These are phyloP conservation scores for Phaeosphaeriaceae sp. DNA, from an alignment of 2,329 filamentous ascomycete species.

Conservation along the genomic window DNA sequence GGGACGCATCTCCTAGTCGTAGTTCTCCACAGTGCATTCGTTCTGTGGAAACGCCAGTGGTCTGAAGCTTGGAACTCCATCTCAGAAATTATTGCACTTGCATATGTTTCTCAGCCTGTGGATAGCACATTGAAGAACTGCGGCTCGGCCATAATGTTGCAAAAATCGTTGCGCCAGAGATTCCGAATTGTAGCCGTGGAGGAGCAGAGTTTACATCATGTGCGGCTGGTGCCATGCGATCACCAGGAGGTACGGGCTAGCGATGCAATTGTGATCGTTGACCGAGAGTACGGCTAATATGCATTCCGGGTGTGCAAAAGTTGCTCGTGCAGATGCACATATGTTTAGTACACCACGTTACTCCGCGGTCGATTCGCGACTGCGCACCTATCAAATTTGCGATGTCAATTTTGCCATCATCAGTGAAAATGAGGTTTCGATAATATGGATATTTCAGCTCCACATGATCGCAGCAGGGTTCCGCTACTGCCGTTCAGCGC, in stretches of 20 bases:
- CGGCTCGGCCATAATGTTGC: slow-evolving; percentile 6
- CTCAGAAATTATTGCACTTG: slow-evolving; percentile 5
- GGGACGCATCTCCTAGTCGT: slow-evolving; percentile 1
- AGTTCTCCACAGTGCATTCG: neutral
- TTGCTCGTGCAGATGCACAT: neutral
- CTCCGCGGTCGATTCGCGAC: neutral
- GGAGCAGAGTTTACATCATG: neutral
- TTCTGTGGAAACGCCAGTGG: slow-evolving; percentile 1
- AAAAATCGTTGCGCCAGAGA: slow-evolving; percentile 2
- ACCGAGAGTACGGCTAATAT: neutral
- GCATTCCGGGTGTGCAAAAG: neutral
- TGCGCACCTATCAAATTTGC: neutral
- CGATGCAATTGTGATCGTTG: neutral
- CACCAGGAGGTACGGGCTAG: neutral
- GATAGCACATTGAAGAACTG: slow-evolving; percentile 2
- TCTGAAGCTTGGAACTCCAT: slow-evolving; percentile 7
- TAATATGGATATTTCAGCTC: neutral
- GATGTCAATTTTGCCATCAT: neutral
- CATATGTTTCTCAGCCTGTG: slow-evolving; percentile 1
- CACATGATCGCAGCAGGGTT: neutral
- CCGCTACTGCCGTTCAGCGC: neutral
- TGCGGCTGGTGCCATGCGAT: neutral
- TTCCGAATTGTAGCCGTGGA: slow-evolving; percentile 5
- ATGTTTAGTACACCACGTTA: neutral
- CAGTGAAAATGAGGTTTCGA: neutral